phyloP scores from a whole-genome alignment of 441 rosid genomes.

The Pelargonium australe region DNA sequence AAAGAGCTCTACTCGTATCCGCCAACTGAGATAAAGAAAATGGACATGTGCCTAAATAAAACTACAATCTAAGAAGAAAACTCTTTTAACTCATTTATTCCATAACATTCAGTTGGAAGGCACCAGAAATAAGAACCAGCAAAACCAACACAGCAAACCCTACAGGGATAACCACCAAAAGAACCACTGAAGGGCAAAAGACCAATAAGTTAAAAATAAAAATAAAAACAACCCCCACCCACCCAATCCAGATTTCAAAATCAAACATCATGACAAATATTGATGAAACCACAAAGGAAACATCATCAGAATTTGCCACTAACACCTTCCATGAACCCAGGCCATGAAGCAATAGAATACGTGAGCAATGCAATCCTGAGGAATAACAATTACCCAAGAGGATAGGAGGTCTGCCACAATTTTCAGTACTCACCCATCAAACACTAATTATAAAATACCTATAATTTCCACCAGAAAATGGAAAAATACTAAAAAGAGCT shows the following conservation, averaged over 20 bases:
- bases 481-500: slow-evolving; percentile 8
- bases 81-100: slow-evolving; percentile 21
- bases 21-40: slow-evolving; percentile 14
- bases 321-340: neutral
- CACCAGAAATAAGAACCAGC: slow-evolving; percentile 20
- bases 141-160: slow-evolving; percentile 12
- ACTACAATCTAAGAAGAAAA: slow-evolving; percentile 22
- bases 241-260: neutral
- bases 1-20: slow-evolving; percentile 16
- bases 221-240: neutral
- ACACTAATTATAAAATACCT: slow-evolving; percentile 15
- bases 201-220: slow-evolving; percentile 15
- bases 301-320: neutral
- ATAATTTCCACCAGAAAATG: slow-evolving; percentile 10
- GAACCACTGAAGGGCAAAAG: slow-evolving; percentile 1
- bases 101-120: slow-evolving; percentile 20
- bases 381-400: slow-evolving; percentile 11
- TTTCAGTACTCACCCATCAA: slow-evolving; percentile 15
- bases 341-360: slow-evolving; percentile 3
- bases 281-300: neutral
- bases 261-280: too few relatives aligned
- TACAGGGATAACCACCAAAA: slow-evolving; percentile 16
- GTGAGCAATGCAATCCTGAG: slow-evolving; percentile 8
- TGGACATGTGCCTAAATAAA: slow-evolving; percentile 15
- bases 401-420: slow-evolving; percentile 16